phyloP scores from a whole-genome alignment of 805 yeast species.

The Ogataea henricii region DNA sequence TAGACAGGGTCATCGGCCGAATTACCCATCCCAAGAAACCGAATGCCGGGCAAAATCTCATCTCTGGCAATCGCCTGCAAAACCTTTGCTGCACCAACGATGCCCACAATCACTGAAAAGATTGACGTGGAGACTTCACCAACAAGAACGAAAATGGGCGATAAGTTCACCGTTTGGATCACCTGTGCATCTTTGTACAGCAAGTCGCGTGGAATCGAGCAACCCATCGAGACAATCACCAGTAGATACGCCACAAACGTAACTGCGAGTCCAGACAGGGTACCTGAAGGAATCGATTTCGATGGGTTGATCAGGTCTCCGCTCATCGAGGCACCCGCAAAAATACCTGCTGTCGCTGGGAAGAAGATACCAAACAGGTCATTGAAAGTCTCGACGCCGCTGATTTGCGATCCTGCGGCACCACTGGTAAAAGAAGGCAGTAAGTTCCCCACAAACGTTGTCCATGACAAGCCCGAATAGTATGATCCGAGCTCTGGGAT shows the following conservation, averaged over 20 bases:
- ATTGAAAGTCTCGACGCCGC: conserved; percentile 69
- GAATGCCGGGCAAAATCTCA: conserved; percentile 78
- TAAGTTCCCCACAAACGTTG: conserved; percentile 64
- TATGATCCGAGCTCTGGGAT: conserved; percentile 47
- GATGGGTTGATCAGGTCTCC: conserved; percentile 90
- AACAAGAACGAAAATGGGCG: conserved; percentile 65
- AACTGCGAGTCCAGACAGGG: conserved; percentile 75
- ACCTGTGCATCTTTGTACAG: conserved; percentile 80
- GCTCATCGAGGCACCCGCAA: conserved; percentile 99
- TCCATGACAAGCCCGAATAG: conserved; percentile 77
- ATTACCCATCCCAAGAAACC: conserved; percentile 54
- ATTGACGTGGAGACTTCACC: conserved; percentile 94
- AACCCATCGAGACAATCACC: conserved; percentile 83
- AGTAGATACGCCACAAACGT: conserved; percentile 75
- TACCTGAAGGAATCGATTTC: conserved; percentile 89
- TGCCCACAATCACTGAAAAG: conserved; percentile 92
- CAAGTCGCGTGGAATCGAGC: conserved; percentile 76
- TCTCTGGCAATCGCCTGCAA: conserved; percentile 91
- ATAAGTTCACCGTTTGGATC: conserved; percentile 75
- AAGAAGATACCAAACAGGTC: conserved; percentile 93
- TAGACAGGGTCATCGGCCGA: conserved; percentile 57
- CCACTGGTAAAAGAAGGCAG: conserved; percentile 82
- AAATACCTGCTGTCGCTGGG: conserved; percentile 98
- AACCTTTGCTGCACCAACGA: conserved; percentile 92
- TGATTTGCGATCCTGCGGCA: conserved; percentile 83